Conservation (phyloP, 805 yeast genomes). For the Starmerella stigmatis region DNA sequence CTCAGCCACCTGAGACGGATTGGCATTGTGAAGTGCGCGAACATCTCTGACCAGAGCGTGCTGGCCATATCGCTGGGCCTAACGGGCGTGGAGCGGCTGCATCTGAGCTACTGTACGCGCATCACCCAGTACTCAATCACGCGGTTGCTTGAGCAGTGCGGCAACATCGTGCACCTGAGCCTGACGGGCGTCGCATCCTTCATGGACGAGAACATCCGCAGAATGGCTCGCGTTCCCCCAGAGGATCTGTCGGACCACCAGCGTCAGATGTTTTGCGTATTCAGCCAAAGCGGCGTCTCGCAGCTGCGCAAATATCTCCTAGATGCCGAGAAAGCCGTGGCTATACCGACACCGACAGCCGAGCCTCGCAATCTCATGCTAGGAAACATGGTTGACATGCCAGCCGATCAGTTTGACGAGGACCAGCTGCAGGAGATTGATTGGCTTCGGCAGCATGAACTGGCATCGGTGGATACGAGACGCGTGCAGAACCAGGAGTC, state of each 20-base stretch:
- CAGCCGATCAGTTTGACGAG: background rate
- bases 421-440: too few species aligned
- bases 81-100: conserved; percentile 77
- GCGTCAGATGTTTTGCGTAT: conserved; percentile 78
- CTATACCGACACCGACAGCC: background rate
- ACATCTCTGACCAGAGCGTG: conserved; percentile 76
- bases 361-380: too few species aligned
- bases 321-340: background rate
- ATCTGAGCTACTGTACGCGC: conserved; percentile 79
- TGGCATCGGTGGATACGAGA: too few species aligned
- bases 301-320: conserved; percentile 57
- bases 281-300: conserved; percentile 79
- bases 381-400: too few species aligned
- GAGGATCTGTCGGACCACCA: conserved; percentile 83
- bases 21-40: conserved; percentile 83
- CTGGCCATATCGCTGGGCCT: conserved; percentile 45
- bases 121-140: conserved; percentile 69
- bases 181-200: conserved; percentile 89
- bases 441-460: too few species aligned
- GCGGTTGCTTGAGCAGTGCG: conserved; percentile 65
- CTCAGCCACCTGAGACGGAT: conserved; percentile 77
- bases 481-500: too few species aligned
- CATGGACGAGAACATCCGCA: conserved; percentile 71
- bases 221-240: conserved; percentile 86
- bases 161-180: conserved; percentile 77